Conservation (phyloP, 1,284 basidiomycete genomes). For the Termitomyces sp. region DNA sequence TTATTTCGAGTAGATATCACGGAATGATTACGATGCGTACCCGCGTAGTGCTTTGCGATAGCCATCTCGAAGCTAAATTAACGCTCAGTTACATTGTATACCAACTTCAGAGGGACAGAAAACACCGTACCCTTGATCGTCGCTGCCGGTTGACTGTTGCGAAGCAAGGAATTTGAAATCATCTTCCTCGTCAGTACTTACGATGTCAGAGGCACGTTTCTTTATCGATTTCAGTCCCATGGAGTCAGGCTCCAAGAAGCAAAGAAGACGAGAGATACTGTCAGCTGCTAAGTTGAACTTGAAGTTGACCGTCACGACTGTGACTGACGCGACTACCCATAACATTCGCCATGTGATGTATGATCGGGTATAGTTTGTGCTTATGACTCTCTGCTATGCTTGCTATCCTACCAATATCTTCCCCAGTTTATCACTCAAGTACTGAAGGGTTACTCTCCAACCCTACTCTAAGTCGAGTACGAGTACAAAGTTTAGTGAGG, state of each 20-base stretch:
- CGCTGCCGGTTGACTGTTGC: constrained; percentile 19
- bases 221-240: neutral
- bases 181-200: constrained; percentile 14
- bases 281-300: neutral
- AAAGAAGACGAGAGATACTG: neutral
- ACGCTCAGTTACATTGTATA: neutral
- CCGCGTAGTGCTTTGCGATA: constrained; percentile 16
- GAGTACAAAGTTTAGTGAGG: neutral
- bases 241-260: neutral
- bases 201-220: constrained; percentile 2
- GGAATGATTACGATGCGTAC: constrained; percentile 1
- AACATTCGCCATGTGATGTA: neutral
- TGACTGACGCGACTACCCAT: neutral
- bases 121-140: constrained; percentile 17
- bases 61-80: constrained; percentile 15
- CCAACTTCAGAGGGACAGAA: neutral
- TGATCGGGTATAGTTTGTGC: too few species aligned
- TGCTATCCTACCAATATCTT: too few species aligned
- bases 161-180: constrained; percentile 16
- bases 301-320: neutral
- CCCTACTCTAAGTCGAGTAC: too few species aligned
- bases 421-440: too few species aligned
- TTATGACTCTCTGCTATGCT: too few species aligned
- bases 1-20: neutral
- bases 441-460: too few species aligned